Base-by-base conservation (phyloP, 139 green algal genomes). In the Coccomyxa sp. region DNA sequence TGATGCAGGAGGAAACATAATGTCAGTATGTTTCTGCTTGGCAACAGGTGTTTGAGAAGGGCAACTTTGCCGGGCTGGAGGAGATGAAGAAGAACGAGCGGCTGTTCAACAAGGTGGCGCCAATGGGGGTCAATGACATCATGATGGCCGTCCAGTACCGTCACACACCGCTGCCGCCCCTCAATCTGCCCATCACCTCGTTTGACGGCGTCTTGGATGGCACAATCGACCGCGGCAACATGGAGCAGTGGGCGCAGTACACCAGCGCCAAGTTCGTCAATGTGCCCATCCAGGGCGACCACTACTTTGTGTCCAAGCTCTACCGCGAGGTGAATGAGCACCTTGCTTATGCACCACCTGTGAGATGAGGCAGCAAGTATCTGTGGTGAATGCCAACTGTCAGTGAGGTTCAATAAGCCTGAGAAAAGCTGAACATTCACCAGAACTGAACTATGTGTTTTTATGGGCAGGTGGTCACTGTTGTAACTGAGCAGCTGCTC, bases 131-230 rank as follows among this genome's bases (percentile, higher is more conserved):
- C 32, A 85, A 84, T 31, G 88, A 91, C 81, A 90, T 90, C n/a
- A 84, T 86, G 21, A 90, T 91, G 88, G 88, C 88, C 10, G 85
- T 90, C 11, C 85, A 87, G 59, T 91, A 91, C 84, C 63, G 31
- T 59, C 79, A 83, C 74, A 17, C 25, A 7, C 9, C 60, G 13
- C n/a, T 10, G 18, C 58, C 71, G 12, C 79, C 84, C 0, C 67
- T 90, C 11, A 31, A 25, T 23, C 30, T 88, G 23, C 88, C 88
- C 25, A 57, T 91, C 30, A 51, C 85, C 11, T 79, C 76, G 27
- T 88, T 91, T 79, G 86, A 91, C 13, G 88, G 88, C 27, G 13
- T 75, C 3, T 16, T 25, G 10, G 88, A 91, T 45, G 81, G 68
- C n/a, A 91, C 88, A 17, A 91, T 91, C 57, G 82, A 84, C 0